Evolutionary conservation across 352 stramenopile species (phyloP).

Genomic region (Pythium sp.): DNA sequence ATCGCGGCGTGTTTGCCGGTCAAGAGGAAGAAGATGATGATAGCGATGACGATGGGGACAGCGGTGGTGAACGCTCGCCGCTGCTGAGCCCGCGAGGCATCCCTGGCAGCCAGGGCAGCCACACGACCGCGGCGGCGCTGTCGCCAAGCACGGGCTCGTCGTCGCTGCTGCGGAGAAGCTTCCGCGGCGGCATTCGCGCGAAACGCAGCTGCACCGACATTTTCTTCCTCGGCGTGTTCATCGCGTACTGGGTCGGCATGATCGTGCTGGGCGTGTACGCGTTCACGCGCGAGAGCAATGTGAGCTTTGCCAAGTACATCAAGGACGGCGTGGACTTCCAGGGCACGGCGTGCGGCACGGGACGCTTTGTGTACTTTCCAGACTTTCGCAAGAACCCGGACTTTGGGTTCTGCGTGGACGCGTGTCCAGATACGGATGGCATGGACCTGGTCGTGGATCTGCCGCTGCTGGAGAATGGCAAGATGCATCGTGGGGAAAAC

Average conservation of each 20-base stretch:
- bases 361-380: conserved; percentile 72
- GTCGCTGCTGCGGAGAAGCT: conserved; percentile 40
- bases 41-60: conserved; percentile 10
- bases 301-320: conserved; percentile 72
- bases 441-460: conserved; percentile 47
- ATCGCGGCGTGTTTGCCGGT: not conserved
- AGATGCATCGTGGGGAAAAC: conserved; percentile 25
- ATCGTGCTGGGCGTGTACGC: conserved; percentile 60
- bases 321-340: conserved; percentile 77
- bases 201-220: conserved; percentile 60
- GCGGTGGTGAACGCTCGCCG: conserved; percentile 36
- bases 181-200: conserved; percentile 35
- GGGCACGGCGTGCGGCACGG: conserved; percentile 46
- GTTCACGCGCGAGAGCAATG: conserved; percentile 65
- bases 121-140: conserved; percentile 34
- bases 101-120: not conserved
- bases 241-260: conserved; percentile 78
- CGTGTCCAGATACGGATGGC: conserved; percentile 41
- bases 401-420: conserved; percentile 74
- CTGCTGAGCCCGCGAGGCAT: conserved; percentile 29
- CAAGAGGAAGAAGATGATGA: conserved; percentile 21
- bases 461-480: conserved; percentile 31
- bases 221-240: conserved; percentile 49
- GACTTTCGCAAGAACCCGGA: conserved; percentile 64
- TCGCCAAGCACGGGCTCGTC: conserved; percentile 46